phyloP scores from a whole-genome alignment of 2,329 filamentous ascomycete genomes.

The Arthrobotrys sphaeroides region DNA sequence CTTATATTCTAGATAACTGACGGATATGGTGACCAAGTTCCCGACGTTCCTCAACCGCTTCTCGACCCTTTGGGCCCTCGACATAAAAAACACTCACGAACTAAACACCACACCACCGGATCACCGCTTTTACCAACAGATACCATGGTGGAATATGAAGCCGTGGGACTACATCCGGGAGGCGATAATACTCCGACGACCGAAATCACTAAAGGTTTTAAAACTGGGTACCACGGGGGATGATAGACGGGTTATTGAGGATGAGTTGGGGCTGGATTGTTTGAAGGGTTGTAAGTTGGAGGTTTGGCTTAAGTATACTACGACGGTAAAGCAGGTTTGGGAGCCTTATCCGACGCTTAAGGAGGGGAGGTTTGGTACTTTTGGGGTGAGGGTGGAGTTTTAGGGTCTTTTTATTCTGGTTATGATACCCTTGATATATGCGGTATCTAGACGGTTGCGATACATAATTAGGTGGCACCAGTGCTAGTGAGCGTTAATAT shows the following conservation, averaged over 20 bases:
- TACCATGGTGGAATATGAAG: neutral
- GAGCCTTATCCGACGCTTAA: neutral
- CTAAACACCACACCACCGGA: neutral
- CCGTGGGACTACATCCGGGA: slow-evolving; percentile 21
- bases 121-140: neutral
- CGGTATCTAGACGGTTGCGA: no score
- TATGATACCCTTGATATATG: neutral
- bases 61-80: neutral
- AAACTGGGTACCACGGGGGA: slow-evolving; percentile 4
- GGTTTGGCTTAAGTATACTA: neutral
- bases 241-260: neutral
- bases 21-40: neutral
- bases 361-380: neutral
- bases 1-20: neutral
- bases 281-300: neutral
- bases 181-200: neutral
- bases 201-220: neutral
- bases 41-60: slow-evolving; percentile 6
- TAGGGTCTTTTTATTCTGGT: neutral
- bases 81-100: slow-evolving; percentile 2
- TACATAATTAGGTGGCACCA: no score
- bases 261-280: neutral
- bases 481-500: no score
- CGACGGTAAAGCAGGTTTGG: neutral
- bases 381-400: neutral